A percentile compares a stretch with the other conserved stretches of the same genome.
Conservation (phyloP, 306 rosid genomes). For the Abrus precatorius region DNA sequence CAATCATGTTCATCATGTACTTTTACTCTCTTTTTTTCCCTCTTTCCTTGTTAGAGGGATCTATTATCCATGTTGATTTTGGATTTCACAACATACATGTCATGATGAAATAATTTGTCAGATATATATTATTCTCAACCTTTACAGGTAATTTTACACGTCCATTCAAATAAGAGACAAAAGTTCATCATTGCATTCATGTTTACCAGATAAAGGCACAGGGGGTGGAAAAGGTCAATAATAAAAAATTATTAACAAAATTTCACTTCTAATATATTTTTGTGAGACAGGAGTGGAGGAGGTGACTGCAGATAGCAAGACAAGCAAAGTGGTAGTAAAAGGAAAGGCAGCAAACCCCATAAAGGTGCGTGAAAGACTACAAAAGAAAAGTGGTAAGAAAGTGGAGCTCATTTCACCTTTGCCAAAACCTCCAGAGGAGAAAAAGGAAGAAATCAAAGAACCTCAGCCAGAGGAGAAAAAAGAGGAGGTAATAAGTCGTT, state of each 20-base stretch:
- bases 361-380: slow-evolving; percentile 83
- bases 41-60: slow-evolving; percentile 47
- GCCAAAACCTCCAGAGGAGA: slow-evolving; percentile 77
- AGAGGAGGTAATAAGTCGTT: slow-evolving; percentile 73
- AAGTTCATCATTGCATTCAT: slow-evolving; percentile 43
- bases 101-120: slow-evolving; percentile 36
- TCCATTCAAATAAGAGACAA: slow-evolving; percentile 44
- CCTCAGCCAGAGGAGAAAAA: slow-evolving; percentile 67
- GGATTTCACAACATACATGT: slow-evolving; percentile 40
- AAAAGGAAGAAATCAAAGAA: slow-evolving; percentile 59
- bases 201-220: slow-evolving; percentile 24
- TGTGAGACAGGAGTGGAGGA: slow-evolving; percentile 78
- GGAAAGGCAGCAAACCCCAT: slow-evolving; percentile 93
- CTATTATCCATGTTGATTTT: slow-evolving; percentile 42
- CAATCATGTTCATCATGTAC: slow-evolving; percentile 27
- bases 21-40: slow-evolving; percentile 20
- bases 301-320: slow-evolving; percentile 77
- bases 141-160: slow-evolving; percentile 15
- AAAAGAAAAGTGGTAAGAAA: slow-evolving; percentile 91
- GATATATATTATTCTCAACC: slow-evolving; percentile 33
- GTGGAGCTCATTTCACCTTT: slow-evolving; percentile 89
- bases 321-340: slow-evolving; percentile 82
- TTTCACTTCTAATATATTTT: not conserved
- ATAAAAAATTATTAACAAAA: not conserved
- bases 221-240: slow-evolving; percentile 8